These are phyloP conservation scores for Boletus rufocinnamomeus DNA, from an alignment of 768 basidiomycete species.

Conservation along the genomic window DNA sequence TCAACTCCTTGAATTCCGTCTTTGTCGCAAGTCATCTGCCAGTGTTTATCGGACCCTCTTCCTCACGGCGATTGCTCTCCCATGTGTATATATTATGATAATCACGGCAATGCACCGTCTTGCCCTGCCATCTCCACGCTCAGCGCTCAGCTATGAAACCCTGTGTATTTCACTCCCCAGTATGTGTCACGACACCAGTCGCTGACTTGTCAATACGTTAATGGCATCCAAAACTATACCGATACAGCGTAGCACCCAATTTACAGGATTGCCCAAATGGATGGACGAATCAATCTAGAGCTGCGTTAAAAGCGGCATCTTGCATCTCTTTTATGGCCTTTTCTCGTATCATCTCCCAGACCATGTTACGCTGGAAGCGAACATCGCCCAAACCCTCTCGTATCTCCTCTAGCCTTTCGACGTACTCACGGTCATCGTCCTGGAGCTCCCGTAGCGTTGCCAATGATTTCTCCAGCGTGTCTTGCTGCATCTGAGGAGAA, in stretches of 20 bases:
- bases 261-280: background rate
- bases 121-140: background rate
- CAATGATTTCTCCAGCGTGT: conserved; percentile 72
- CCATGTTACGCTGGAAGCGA: conserved; percentile 63
- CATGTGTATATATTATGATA: conserved; percentile 21
- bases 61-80: conserved; percentile 2
- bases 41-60: background rate
- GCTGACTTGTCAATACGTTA: background rate
- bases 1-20: background rate
- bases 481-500: conserved; percentile 65
- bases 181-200: background rate
- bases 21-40: background rate
- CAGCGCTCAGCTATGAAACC: background rate
- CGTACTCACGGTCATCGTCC: conserved; percentile 86
- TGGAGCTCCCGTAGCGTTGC: conserved; percentile 76
- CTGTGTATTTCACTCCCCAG: background rate
- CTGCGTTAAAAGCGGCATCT: conserved; percentile 52
- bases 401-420: conserved; percentile 82
- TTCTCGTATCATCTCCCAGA: conserved; percentile 79
- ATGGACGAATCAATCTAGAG: conserved; percentile 26
- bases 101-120: background rate
- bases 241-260: conserved; percentile 6
- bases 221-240: background rate
- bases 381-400: conserved; percentile 78
- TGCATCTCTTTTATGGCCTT: conserved; percentile 75